phyloP scores from a whole-genome alignment of 73 alveolate species.

The Paramecium octaurelia region DNA sequence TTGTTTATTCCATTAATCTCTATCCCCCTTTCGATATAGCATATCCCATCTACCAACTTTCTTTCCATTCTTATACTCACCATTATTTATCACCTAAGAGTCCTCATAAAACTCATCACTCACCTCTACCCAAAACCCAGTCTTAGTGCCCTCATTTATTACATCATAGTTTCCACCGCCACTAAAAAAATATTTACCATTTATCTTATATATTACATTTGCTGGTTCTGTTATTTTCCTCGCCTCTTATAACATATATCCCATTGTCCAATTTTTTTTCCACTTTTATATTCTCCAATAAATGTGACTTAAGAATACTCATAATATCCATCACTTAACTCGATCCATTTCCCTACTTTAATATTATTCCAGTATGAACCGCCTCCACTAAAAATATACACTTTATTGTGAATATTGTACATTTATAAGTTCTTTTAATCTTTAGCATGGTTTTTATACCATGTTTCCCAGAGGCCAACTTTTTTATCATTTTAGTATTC shows the following conservation, averaged over 20 bases:
- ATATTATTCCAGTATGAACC: not conserved
- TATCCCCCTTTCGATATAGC: not conserved
- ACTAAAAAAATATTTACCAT: not conserved
- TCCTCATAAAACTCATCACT: not conserved
- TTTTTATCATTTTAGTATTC: not conserved
- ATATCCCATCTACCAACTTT: not conserved
- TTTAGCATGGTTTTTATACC: not conserved
- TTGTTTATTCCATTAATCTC: not conserved
- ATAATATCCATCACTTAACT: not conserved
- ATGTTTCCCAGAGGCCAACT: not conserved
- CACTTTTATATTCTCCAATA: not conserved
- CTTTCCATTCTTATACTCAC: not conserved
- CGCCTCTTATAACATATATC: not conserved
- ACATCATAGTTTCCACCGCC: not conserved
- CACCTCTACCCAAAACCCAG: not conserved
- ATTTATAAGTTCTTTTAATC: too few species aligned
- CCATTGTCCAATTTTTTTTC: not conserved
- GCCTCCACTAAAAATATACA: not conserved
- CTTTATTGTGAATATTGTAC: not conserved
- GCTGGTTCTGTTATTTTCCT: not conserved
- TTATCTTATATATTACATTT: not conserved
- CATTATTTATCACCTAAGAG: not conserved
- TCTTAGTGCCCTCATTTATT: not conserved
- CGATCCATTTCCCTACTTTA: not conserved
- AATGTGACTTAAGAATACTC: not conserved